Conservation (phyloP, 306 rosid species). For the Vicia sativa region DNA sequence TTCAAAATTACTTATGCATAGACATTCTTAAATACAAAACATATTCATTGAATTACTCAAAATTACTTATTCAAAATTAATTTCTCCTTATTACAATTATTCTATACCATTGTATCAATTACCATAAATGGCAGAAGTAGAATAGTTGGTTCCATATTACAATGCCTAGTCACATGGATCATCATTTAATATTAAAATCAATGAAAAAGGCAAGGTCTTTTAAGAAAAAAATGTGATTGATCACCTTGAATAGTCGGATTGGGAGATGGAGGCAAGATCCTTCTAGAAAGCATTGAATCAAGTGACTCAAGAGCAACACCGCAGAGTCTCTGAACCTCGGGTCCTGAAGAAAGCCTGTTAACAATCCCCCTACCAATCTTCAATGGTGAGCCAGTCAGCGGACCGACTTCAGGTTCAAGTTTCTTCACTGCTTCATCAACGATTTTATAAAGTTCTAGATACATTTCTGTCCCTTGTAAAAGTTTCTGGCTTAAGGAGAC, state of each 20-base stretch:
- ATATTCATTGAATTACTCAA: background rate
- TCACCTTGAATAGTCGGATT: constrained; percentile 59
- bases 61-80: background rate
- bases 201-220: constrained; percentile 5
- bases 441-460: constrained; percentile 59
- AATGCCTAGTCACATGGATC: constrained; percentile 16
- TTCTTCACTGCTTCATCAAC: constrained; percentile 75
- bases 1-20: constrained; percentile 3
- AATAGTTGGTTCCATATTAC: constrained; percentile 10
- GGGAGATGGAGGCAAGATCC: constrained; percentile 38
- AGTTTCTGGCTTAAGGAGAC: constrained; percentile 86
- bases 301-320: constrained; percentile 74
- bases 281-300: constrained; percentile 56
- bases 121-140: constrained; percentile 3
- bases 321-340: constrained; percentile 89
- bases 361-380: constrained; percentile 97
- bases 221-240: constrained; percentile 7
- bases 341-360: constrained; percentile 97
- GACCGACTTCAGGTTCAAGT: constrained; percentile 93
- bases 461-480: constrained; percentile 67
- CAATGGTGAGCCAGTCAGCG: constrained; percentile 67
- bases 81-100: constrained; percentile 8
- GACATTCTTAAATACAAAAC: constrained; percentile 16
- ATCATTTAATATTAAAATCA: background rate
- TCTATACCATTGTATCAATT: constrained; percentile 5